Evolutionary conservation across 2,329 filamentous ascomycete species (phyloP).

Genomic region (Alternaria sp.): DNA sequence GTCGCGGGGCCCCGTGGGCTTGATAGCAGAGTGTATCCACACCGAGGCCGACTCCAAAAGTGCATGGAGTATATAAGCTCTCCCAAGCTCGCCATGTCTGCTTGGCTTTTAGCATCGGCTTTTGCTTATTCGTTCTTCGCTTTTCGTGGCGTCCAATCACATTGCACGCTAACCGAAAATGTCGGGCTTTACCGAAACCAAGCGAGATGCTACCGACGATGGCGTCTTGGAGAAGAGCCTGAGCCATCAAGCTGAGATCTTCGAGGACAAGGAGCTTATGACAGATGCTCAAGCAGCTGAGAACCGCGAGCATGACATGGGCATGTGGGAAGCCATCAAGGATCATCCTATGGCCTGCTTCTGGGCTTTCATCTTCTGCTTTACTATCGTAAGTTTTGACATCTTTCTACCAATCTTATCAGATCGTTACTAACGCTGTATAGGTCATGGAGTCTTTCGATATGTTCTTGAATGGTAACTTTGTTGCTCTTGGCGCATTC

Average conservation of each 20-base stretch:
- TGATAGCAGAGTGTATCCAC: slow-evolving; percentile 5
- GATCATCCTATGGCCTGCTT: slow-evolving; percentile 62
- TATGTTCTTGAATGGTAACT: slow-evolving; percentile 68
- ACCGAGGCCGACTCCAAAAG: slow-evolving; percentile 11
- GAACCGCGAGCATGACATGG: slow-evolving; percentile 62
- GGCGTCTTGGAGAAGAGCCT: slow-evolving; percentile 13
- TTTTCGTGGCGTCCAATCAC: slow-evolving; percentile 17
- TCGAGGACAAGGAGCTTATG: slow-evolving; percentile 35
- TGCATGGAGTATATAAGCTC: slow-evolving; percentile 20
- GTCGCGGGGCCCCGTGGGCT: slow-evolving; percentile 32
- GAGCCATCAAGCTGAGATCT: slow-evolving; percentile 21
- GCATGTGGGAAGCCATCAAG: slow-evolving; percentile 58
- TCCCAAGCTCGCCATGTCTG: slow-evolving; percentile 1
- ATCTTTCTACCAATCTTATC: background rate
- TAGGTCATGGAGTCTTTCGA: slow-evolving; percentile 72
- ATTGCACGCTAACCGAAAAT: slow-evolving; percentile 14
- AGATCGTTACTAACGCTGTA: background rate
- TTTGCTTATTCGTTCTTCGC: slow-evolving; percentile 20
- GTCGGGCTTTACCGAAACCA: slow-evolving; percentile 13
- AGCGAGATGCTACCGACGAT: slow-evolving; percentile 10
- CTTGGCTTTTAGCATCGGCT: slow-evolving; percentile 10
- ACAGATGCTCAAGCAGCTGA: slow-evolving; percentile 64
- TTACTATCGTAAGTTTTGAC: slow-evolving; percentile 57
- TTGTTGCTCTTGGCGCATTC: slow-evolving; percentile 63
- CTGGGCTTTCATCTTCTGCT: slow-evolving; percentile 65